Conservation (phyloP, 2,329 filamentous ascomycete species). For the Botrytis galanthina region DNA sequence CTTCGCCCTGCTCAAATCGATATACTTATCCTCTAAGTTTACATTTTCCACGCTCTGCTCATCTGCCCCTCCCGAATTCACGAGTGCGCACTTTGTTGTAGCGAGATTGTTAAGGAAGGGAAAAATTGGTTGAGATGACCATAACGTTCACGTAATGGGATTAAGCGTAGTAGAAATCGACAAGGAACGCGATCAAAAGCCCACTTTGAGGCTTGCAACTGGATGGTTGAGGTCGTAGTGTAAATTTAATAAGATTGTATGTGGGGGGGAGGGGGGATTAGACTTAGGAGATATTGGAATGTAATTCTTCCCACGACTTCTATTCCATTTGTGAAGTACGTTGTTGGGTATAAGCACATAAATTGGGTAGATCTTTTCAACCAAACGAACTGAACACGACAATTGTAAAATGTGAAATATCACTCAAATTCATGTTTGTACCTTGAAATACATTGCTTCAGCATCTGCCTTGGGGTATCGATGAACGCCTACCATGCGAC, state of each 20-base stretch:
- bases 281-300: neutral
- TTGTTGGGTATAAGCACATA: neutral
- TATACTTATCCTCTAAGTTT: neutral
- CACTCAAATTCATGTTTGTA: neutral
- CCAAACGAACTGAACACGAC: neutral
- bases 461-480: conserved; percentile 9
- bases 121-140: neutral
- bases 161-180: neutral
- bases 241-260: neutral
- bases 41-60: neutral
- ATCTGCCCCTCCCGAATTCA: neutral
- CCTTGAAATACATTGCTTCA: neutral
- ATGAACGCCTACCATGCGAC: conserved; percentile 14
- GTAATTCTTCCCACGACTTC: neutral
- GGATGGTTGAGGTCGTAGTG: neutral
- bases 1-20: neutral
- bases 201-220: neutral
- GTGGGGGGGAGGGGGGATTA: neutral
- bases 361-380: neutral
- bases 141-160: neutral
- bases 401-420: neutral
- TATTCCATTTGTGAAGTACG: neutral
- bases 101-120: neutral
- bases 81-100: neutral
- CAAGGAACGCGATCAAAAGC: neutral